Base-by-base conservation (phyloP, 225 moss, liverwort and hornwort genomes). In the Pseudisothecium myosuroides region DNA sequence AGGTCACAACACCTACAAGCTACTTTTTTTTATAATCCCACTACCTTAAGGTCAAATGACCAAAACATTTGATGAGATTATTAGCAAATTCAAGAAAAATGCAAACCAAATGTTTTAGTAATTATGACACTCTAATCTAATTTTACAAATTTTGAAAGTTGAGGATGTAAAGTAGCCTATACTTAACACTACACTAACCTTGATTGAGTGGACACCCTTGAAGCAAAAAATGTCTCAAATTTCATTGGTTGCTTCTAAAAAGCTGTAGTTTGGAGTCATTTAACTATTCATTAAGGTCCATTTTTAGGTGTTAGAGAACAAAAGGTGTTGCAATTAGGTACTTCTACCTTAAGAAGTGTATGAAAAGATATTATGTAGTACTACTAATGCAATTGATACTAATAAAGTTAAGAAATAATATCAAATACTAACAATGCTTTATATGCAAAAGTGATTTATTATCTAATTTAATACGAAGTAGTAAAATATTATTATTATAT, bases 261-360 rank as follows among this genome's bases (percentile, higher is more conserved):
- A 71, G 6, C 26, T 41, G 9, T 26, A 2, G 9, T 41, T 72
- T 15, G 0, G 2, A 9, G 5, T 14, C 0, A 16, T 43, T 1
- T 2, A 43, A 27, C 5, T 15, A 2, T 10, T 43, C 16, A 43
- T 72, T 8, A 10, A 27, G 28, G 17, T 9, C 3, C 26, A 16
- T 45, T 43, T 27, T 28, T 45, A 72, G 28, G 6, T 17, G 10
- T 27, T 3, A 5, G 3, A 72, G 6, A 45, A 72, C 0, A 2
- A 2, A 72, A 17, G 3, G 3, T 72, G 1, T 28, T 72, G 45
- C 28, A 45, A 72, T 17, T 5, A 45, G 6, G 1, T 72, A 16
- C 28, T 72, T 72, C 28, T 28, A 28, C 9, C 3, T 72, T 26
- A 0, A 28, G 6, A 45, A 17, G 17, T 45, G 3, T 45, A 6